A percentile compares a stretch with the other conserved stretches of the same genome.
Evolutionary conservation across 2,329 filamentous ascomycete genomes (phyloP).

Genomic region (Aspergillus aculeatinus): DNA sequence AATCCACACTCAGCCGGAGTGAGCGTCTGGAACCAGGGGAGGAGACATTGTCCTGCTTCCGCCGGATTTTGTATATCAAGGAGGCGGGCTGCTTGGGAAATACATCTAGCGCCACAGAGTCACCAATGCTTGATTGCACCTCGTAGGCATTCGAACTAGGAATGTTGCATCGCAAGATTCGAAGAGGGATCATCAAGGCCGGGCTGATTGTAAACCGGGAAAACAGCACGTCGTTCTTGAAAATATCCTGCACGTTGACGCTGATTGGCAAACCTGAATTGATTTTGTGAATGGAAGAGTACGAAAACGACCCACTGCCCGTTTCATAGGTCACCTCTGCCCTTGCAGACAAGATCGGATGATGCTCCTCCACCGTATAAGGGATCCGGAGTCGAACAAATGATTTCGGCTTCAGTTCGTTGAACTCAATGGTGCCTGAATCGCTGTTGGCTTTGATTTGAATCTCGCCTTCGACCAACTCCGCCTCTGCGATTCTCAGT

Average conservation of each 20-base stretch:
- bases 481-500: conserved; percentile 54
- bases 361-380: conserved; percentile 78
- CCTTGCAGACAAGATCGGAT: conserved; percentile 68
- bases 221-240: conserved; percentile 78
- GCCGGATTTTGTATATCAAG: conserved; percentile 72
- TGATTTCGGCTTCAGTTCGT: conserved; percentile 29
- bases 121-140: conserved; percentile 50
- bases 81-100: conserved; percentile 81
- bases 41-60: conserved; percentile 18
- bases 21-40: conserved; percentile 30
- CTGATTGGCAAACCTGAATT: conserved; percentile 78
- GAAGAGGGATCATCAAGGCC: conserved; percentile 70
- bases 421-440: conserved; percentile 49
- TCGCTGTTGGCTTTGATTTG: conserved; percentile 44
- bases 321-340: conserved; percentile 76
- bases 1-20: conserved; percentile 66
- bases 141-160: conserved; percentile 66
- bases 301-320: conserved; percentile 62
- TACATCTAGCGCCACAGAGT: conserved; percentile 55
- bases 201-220: conserved; percentile 91
- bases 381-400: conserved; percentile 60
- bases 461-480: conserved; percentile 43
- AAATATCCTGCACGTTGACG: conserved; percentile 95
- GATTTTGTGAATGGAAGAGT: conserved; percentile 62
- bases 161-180: conserved; percentile 70